Evolutionary conservation across 352 stramenopile genomes (phyloP).

Genomic region (Pythium myriotylum): DNA sequence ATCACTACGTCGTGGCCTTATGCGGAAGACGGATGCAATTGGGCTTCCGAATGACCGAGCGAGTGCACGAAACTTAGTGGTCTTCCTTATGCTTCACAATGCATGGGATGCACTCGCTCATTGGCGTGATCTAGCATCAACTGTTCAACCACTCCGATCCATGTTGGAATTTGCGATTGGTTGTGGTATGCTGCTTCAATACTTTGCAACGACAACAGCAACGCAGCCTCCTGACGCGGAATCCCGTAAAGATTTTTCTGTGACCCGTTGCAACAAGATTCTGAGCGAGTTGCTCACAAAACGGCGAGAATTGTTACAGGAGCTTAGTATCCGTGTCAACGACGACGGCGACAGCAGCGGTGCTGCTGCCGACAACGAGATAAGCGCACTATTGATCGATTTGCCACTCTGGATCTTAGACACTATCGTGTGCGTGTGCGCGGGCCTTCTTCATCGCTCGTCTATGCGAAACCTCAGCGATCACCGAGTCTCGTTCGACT

Average conservation of each 20-base stretch:
- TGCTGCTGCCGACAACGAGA: conserved; percentile 6
- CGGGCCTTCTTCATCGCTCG: conserved; percentile 69
- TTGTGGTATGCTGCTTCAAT: conserved; percentile 48
- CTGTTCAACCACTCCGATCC: conserved; percentile 1
- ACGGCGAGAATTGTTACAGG: conserved; percentile 13
- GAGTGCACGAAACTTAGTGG: conserved; percentile 39
- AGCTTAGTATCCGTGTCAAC: conserved; percentile 7
- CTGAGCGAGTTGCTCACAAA: conserved; percentile 18
- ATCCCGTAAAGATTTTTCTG: conserved; percentile 10
- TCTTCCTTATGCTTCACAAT: conserved; percentile 55
- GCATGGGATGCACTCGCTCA: conserved; percentile 57
- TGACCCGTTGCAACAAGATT: conserved; percentile 24
- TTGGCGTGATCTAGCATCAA: conserved; percentile 30
- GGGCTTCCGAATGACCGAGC: conserved; percentile 13
- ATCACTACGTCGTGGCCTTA: conserved; percentile 14
- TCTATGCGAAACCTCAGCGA: conserved; percentile 77
- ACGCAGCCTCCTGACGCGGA: conserved; percentile 5
- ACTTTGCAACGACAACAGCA: conserved; percentile 18
- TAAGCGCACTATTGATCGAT: conserved; percentile 44
- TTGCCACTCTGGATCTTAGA: conserved; percentile 74
- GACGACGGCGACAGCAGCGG: not conserved
- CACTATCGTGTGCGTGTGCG: conserved; percentile 63
- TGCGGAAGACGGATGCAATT: conserved; percentile 3
- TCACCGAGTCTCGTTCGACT: conserved; percentile 79
- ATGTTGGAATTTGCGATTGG: conserved; percentile 49